phyloP scores from a whole-genome alignment of 345 rosid genomes.

The Atalantia buxifolia region DNA sequence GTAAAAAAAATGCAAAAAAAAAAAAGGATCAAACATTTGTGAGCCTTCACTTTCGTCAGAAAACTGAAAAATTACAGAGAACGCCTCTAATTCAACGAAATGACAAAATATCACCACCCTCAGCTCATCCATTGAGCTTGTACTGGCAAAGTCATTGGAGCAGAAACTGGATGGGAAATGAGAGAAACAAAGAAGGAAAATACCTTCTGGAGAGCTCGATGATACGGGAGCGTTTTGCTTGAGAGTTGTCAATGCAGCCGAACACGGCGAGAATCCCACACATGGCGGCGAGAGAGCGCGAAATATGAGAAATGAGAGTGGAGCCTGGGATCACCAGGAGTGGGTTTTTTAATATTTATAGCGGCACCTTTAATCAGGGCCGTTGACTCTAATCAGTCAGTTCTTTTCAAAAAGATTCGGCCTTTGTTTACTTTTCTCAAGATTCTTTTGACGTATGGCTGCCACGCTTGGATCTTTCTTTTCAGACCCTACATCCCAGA shows the following conservation, averaged over 20 bases:
- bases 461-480: no score
- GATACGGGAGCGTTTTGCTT: slow-evolving; percentile 77
- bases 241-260: slow-evolving; percentile 69
- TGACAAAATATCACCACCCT: no score
- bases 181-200: not conserved
- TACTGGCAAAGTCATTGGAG: not conserved
- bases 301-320: not conserved
- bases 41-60: not conserved
- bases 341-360: not conserved
- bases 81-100: no score
- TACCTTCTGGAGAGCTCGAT: slow-evolving; percentile 80
- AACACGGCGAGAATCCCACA: slow-evolving; percentile 83
- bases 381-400: slow-evolving; percentile 25
- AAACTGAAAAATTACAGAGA: not conserved
- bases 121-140: not conserved
- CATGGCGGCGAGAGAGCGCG: slow-evolving; percentile 33
- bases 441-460: not conserved
- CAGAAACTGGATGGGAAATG: not conserved
- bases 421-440: not conserved
- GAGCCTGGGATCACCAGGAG: not conserved
- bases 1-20: not conserved
- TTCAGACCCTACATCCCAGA: no score
- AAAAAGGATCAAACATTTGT: not conserved
- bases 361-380: slow-evolving; percentile 23
- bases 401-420: slow-evolving; percentile 11